Base-by-base conservation (phyloP, 2,329 filamentous ascomycete species). In the Mycocentrospora acerina region DNA sequence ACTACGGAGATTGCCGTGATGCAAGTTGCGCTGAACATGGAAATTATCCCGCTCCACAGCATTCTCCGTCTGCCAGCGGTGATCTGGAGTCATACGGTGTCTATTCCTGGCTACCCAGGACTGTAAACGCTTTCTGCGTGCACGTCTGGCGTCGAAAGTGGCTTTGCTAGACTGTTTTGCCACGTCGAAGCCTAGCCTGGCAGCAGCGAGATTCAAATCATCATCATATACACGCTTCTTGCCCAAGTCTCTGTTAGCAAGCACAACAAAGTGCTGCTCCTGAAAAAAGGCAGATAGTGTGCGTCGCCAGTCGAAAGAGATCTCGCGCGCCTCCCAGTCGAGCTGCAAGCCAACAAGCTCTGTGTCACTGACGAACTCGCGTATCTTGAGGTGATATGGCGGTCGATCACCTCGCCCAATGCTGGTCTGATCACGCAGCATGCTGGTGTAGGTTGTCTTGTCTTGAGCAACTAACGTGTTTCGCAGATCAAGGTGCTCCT, bases 341-440 rank as follows among this genome's bases (percentile, higher is more conserved):
- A 57, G 33, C 12, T 24, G 28, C 8, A 51, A 31, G 22, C 42
- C 50, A 4, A 46, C 42, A 8, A 57, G 42, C 28, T 47, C 42
- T 2, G 52, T 52, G 27, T 54, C 52, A 25, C 52, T 50, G 13
- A 46, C 29, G 9, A 29, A 13, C n/a, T 45, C 31, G 31, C 24
- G 17, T 7, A 55, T 28, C 28, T 47, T 47, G 39, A 55, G 32
- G 24, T 40, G 48, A 32, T 40, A 49, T 8, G 53, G 53, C 16
- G 55, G 51, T 3, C 51, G 44, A 24, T 53, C 46, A 15, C 46
- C 49, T n/a, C 46, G 47, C 4, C 43, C 47, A 11, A 57, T 53
- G 29, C 46, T 42, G 12, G 44, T 46, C 24, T 46, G 35, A 8
- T 46, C 36, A 29, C 35, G 27, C 7, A 52, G 24, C 13, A 17